phyloP scores from a whole-genome alignment of 2,329 filamentous ascomycete species.

The Colletotrichum spinosum region DNA sequence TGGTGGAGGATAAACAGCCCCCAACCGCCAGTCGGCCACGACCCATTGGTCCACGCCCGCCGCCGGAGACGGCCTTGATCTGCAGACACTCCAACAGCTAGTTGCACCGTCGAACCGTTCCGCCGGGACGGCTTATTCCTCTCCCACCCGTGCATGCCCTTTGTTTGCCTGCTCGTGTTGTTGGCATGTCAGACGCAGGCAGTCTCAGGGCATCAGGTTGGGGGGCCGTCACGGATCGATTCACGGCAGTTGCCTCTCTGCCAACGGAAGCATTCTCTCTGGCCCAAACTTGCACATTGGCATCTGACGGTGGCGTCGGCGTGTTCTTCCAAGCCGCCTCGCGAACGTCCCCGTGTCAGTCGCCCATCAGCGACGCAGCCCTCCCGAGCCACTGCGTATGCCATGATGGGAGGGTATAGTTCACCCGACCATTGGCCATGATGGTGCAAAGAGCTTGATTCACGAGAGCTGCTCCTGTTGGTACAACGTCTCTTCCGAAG shows the following conservation, averaged over 20 bases:
- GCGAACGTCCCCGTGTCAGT: not conserved
- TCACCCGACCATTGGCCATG: not conserved
- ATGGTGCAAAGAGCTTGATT: not conserved
- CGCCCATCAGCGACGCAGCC: too few species aligned
- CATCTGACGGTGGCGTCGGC: conserved; percentile 15
- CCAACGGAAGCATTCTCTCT: not conserved
- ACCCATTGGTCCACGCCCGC: conserved; percentile 20
- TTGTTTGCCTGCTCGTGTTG: conserved; percentile 14
- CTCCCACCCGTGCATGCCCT: conserved; percentile 13
- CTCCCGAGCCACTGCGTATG: not conserved
- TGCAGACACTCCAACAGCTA: conserved; percentile 31
- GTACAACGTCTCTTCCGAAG: conserved; percentile 36
- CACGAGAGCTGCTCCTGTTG: conserved; percentile 30
- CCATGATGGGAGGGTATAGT: not conserved
- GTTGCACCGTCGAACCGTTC: conserved; percentile 37
- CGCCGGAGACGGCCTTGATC: conserved; percentile 31
- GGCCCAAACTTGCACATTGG: conserved; percentile 5
- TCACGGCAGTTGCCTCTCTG: conserved; percentile 12
- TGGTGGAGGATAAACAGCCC: conserved; percentile 13
- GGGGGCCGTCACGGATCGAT: not conserved
- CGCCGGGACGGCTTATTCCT: conserved; percentile 32
- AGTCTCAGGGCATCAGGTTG: not conserved
- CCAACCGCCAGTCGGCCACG: conserved; percentile 21
- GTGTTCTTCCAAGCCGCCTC: not conserved
- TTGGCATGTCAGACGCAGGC: not conserved